Conservation (phyloP, 148 eudicot genomes). For the Diospyros lotus region DNA sequence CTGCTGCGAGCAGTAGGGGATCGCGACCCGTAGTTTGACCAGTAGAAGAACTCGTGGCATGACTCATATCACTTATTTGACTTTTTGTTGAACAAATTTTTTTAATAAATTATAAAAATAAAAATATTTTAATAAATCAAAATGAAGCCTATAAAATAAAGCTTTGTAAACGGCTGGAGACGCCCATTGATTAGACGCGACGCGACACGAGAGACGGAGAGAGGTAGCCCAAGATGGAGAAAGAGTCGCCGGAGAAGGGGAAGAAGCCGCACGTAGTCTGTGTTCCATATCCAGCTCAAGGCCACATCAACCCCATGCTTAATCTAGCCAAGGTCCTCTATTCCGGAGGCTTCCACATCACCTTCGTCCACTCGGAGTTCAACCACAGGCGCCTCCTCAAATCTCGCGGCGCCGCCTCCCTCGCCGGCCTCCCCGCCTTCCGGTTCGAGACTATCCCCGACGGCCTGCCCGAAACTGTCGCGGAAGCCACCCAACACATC, state of each 20-base stretch:
- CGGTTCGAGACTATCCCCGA: constrained; percentile 34
- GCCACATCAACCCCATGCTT: constrained; percentile 20
- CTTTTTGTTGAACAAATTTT: too few species aligned
- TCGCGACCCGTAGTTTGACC: not conserved
- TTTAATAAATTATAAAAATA: too few species aligned
- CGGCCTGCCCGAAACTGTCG: constrained; percentile 31
- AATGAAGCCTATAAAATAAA: too few species aligned
- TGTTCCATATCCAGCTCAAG: not conserved
- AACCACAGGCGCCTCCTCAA: constrained; percentile 21
- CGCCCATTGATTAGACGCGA: too few species aligned
- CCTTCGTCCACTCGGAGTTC: constrained; percentile 34
- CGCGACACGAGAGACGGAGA: too few species aligned
- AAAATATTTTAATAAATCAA: too few species aligned
- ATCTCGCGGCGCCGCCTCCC: constrained; percentile 26
- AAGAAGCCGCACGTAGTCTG: constrained; percentile 2
- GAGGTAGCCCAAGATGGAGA: not conserved
- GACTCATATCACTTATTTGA: too few species aligned
- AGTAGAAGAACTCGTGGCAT: too few species aligned
- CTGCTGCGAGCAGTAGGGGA: not conserved
- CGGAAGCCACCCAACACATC: constrained; percentile 29
- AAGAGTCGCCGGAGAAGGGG: not conserved
- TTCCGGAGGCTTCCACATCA: constrained; percentile 28
- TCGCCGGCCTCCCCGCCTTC: constrained; percentile 29
- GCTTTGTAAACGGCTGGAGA: too few species aligned
- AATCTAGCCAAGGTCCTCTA: constrained; percentile 36